A percentile compares a stretch with the other conserved stretches of the same genome.
phyloP scores from a whole-genome alignment of 208 protist species.

The Angomonas deanei region DNA sequence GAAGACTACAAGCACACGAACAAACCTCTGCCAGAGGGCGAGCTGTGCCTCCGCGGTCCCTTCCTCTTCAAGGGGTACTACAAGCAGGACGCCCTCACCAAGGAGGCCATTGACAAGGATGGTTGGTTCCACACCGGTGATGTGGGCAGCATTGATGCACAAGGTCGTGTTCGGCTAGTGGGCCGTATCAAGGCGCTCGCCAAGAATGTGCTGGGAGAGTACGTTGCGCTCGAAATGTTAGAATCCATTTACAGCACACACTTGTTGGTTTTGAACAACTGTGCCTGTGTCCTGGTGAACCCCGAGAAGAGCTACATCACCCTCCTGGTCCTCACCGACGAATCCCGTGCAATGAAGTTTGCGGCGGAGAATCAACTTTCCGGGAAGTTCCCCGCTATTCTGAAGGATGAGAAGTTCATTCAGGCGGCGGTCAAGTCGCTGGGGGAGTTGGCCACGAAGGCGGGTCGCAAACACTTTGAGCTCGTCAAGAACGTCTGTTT shows the following conservation, averaged over 20 bases:
- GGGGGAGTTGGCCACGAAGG: background rate
- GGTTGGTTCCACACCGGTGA: constrained; percentile 90
- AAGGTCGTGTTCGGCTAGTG: constrained; percentile 65
- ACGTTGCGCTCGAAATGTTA: constrained; percentile 86
- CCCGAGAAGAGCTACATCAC: constrained; percentile 70
- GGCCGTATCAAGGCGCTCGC: constrained; percentile 91
- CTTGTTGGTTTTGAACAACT: constrained; percentile 56
- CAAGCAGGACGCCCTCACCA: constrained; percentile 81
- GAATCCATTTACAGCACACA: constrained; percentile 67
- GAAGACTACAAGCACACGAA: constrained; percentile 79
- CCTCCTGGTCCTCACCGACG: constrained; percentile 51
- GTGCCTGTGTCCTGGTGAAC: constrained; percentile 74
- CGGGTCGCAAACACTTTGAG: constrained; percentile 43
- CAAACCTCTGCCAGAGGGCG: constrained; percentile 52
- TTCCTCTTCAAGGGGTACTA: constrained; percentile 89
- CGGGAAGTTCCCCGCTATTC: constrained; percentile 11
- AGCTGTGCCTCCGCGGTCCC: constrained; percentile 78
- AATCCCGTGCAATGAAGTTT: constrained; percentile 33
- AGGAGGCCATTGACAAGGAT: constrained; percentile 68
- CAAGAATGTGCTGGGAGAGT: constrained; percentile 89
- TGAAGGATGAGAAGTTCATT: constrained; percentile 25
- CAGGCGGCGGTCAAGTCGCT: constrained; percentile 4
- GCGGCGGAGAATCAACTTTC: constrained; percentile 31
- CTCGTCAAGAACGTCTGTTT: constrained; percentile 27
- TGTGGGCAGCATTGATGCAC: constrained; percentile 53